Evolutionary conservation across 768 basidiomycete genomes (phyloP).

Genomic region (Tylopilus vinaceipallidus): DNA sequence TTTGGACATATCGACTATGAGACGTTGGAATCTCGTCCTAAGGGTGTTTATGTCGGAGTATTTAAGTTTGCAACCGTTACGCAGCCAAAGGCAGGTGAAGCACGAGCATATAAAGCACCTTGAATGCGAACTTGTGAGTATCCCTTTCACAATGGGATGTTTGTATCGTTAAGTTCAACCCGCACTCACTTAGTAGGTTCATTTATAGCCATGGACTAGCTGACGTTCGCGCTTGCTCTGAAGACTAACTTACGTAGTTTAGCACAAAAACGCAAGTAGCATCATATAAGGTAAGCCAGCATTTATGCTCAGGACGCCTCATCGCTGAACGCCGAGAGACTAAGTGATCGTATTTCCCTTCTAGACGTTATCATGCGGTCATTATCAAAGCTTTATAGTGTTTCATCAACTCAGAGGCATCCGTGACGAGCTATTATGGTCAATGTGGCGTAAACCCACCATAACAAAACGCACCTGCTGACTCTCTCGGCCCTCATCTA

Average conservation of each 20-base stretch:
- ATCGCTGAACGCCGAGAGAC: not conserved
- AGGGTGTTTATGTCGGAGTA: conserved; percentile 91
- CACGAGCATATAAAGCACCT: conserved; percentile 36
- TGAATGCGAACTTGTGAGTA: conserved; percentile 48
- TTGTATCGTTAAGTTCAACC: not conserved
- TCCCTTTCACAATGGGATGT: not conserved
- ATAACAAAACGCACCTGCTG: conserved; percentile 31
- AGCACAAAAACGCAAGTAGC: not conserved
- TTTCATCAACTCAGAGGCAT: conserved; percentile 39
- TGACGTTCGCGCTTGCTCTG: not conserved
- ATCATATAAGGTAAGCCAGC: not conserved
- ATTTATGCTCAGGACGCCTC: not conserved
- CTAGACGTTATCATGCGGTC: conserved; percentile 14
- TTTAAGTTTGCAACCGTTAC: conserved; percentile 60
- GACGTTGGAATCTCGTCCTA: conserved; percentile 85
- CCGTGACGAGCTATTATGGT: conserved; percentile 32
- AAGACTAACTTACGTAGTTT: not conserved
- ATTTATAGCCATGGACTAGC: not conserved
- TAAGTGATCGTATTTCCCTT: conserved; percentile 7
- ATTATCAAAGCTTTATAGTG: conserved; percentile 40
- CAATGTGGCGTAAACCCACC: not conserved
- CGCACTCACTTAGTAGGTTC: conserved; percentile 18
- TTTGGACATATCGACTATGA: conserved; percentile 80
- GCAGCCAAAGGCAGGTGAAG: conserved; percentile 28
- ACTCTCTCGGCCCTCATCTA: conserved; percentile 38